Conservation (phyloP, 2,329 filamentous ascomycete species). For the Colletotrichum sp. region DNA sequence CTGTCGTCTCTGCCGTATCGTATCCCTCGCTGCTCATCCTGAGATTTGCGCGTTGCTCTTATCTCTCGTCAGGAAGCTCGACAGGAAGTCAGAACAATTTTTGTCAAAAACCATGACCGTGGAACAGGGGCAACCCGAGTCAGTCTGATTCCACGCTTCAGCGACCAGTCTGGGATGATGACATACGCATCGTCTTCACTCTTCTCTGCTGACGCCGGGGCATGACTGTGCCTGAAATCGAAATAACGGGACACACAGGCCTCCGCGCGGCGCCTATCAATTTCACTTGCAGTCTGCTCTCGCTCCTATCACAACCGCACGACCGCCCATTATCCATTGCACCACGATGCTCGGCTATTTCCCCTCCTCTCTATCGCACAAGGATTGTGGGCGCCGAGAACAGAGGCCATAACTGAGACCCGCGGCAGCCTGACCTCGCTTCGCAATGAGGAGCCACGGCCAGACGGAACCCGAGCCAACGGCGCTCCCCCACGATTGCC, state of each 20-base stretch:
- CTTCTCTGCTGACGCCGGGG: not conserved
- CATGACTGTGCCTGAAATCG: not conserved
- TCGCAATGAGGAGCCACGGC: not conserved
- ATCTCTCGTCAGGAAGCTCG: not conserved
- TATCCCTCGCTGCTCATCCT: not conserved
- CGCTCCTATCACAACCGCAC: not conserved
- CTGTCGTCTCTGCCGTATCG: not conserved
- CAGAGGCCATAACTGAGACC: not conserved
- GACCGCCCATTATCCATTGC: not conserved
- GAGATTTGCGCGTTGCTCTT: not conserved
- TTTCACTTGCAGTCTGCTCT: not conserved
- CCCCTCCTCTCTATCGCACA: not conserved
- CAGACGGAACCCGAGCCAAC: slow-evolving; percentile 9
- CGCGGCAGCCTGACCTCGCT: not conserved
- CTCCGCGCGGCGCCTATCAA: not conserved
- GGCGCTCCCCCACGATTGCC: not conserved
- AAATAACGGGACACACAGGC: not conserved
- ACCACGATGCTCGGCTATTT: not conserved
- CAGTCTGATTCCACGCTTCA: slow-evolving; percentile 1
- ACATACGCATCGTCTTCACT: not conserved
- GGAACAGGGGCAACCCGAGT: slow-evolving; percentile 9
- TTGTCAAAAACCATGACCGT: not conserved
- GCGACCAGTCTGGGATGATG: not conserved
- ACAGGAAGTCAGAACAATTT: not conserved
- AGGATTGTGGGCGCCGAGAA: not conserved